A percentile compares a stretch with the other conserved stretches of the same genome.
Conservation (phyloP, 257 asterid species). For the Lycium ferocissimum region DNA sequence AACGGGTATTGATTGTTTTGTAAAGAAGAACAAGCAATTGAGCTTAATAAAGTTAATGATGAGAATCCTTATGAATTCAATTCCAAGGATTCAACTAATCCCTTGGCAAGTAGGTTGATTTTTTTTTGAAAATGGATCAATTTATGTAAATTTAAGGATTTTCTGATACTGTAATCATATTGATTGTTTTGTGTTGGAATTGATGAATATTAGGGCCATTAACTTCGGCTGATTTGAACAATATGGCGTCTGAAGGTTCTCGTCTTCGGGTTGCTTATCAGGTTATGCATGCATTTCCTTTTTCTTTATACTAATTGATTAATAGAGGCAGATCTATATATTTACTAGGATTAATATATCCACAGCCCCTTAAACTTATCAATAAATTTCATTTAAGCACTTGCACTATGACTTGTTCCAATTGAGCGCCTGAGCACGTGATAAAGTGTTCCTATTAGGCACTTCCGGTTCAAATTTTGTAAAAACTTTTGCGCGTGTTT, state of each 20-base stretch:
- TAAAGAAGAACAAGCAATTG: slow-evolving; percentile 55
- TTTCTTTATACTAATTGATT: neutral
- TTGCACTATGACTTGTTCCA: too few relatives aligned
- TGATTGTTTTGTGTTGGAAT: slow-evolving; percentile 7
- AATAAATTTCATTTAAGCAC: too few relatives aligned
- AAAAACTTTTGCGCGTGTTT: too few relatives aligned
- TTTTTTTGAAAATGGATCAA: too few relatives aligned
- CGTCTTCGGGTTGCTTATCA: slow-evolving; percentile 98
- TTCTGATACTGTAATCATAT: too few relatives aligned
- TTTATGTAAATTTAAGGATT: neutral
- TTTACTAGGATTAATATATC: too few relatives aligned
- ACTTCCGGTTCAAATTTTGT: too few relatives aligned
- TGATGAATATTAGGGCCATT: slow-evolving; percentile 69
- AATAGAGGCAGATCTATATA: too few relatives aligned
- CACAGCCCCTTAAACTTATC: too few relatives aligned
- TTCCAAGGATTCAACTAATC: slow-evolving; percentile 61
- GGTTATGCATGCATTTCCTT: slow-evolving; percentile 47
- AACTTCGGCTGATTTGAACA: slow-evolving; percentile 78
- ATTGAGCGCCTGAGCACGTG: too few relatives aligned
- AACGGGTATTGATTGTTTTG: too few relatives aligned
- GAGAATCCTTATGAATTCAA: slow-evolving; percentile 51
- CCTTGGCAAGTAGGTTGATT: slow-evolving; percentile 67
- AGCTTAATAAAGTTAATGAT: slow-evolving; percentile 59
- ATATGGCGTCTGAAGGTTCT: slow-evolving; percentile 75
- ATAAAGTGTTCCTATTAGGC: too few relatives aligned